Conservation (phyloP, 1,139 yeast genomes). For the Pichia sp. region DNA sequence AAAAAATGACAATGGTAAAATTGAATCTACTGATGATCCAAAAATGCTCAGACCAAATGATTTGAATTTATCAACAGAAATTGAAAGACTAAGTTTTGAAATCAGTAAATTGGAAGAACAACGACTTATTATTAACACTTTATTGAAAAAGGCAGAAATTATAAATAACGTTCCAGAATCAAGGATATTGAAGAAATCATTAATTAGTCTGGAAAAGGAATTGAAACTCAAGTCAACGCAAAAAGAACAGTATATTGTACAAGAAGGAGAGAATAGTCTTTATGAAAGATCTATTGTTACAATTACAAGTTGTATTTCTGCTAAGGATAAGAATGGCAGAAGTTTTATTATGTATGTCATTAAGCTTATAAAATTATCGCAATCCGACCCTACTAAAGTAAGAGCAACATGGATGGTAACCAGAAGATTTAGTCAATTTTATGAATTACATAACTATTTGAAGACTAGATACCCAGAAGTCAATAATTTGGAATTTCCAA, state of each 20-base stretch:
- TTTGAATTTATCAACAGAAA: constrained; percentile 60
- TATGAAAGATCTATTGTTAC: constrained; percentile 61
- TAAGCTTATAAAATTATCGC: constrained; percentile 57
- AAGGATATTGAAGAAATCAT: constrained; percentile 61
- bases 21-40: constrained; percentile 16
- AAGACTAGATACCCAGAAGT: constrained; percentile 48
- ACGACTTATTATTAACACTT: constrained; percentile 53
- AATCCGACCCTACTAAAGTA: constrained; percentile 38
- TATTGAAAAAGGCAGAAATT: constrained; percentile 72
- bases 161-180: constrained; percentile 69
- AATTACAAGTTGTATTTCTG: constrained; percentile 59
- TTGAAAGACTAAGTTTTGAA: constrained; percentile 47
- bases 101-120: constrained; percentile 62
- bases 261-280: constrained; percentile 73
- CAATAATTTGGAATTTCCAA: constrained; percentile 50
- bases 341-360: constrained; percentile 68
- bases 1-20: background rate
- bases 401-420: constrained; percentile 88
- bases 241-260: constrained; percentile 74
- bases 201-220: constrained; percentile 59
- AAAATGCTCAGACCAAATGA: constrained; percentile 63
- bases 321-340: constrained; percentile 43
- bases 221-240: constrained; percentile 64
- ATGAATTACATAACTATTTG: constrained; percentile 60
- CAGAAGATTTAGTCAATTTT: constrained; percentile 79